Evolutionary conservation across 2,329 filamentous ascomycete genomes (phyloP).

Genomic region (Neonectria hederae): DNA sequence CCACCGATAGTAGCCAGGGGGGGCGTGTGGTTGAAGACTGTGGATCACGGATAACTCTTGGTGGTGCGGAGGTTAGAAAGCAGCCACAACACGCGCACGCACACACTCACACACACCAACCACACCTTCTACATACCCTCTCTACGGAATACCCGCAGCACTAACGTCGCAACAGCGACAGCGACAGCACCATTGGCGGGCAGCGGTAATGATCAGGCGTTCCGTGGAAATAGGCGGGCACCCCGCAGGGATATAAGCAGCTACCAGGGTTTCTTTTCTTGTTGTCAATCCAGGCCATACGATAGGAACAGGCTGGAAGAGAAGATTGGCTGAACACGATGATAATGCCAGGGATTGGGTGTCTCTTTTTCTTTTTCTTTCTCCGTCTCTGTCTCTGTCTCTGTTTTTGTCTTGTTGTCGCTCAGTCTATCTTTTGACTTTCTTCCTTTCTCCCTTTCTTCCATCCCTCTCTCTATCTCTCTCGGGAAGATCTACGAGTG

Average conservation of each 20-base stretch:
- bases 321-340: background rate
- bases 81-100: background rate
- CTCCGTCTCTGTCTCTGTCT: background rate
- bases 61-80: conserved; percentile 19
- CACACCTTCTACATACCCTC: background rate
- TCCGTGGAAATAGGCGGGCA: background rate
- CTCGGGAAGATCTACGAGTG: background rate
- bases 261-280: background rate
- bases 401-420: background rate
- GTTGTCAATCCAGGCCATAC: conserved; percentile 6
- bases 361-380: background rate
- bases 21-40: conserved; percentile 10
- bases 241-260: background rate
- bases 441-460: background rate
- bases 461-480: background rate
- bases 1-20: background rate
- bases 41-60: conserved; percentile 9
- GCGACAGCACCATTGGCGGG: background rate
- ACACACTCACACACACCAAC: too few species aligned
- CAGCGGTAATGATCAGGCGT: background rate
- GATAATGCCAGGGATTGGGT: background rate
- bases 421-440: background rate
- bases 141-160: conserved; percentile 6
- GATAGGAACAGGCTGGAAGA: conserved; percentile 1
- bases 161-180: background rate